Evolutionary conservation across 805 yeast species (phyloP).

Genomic region (Candida lessepsii): DNA sequence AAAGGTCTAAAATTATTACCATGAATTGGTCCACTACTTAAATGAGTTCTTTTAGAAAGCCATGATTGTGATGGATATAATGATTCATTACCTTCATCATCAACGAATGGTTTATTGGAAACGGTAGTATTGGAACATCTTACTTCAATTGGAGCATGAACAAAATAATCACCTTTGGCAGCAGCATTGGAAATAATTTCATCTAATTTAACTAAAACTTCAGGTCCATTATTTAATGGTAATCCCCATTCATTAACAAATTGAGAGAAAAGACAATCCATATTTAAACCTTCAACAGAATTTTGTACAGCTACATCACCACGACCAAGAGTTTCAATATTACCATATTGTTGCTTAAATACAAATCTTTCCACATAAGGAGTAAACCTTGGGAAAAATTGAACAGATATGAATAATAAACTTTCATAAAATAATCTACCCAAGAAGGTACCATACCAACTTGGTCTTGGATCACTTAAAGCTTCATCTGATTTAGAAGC

Average conservation of each 20-base stretch:
- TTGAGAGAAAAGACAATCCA: slow-evolving; percentile 94
- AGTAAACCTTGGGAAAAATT: slow-evolving; percentile 69
- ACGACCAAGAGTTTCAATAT: slow-evolving; percentile 60
- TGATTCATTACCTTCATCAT: slow-evolving; percentile 37
- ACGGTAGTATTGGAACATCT: slow-evolving; percentile 85
- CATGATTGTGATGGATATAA: slow-evolving; percentile 47
- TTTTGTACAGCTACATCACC: slow-evolving; percentile 69
- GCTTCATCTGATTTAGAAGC: slow-evolving; percentile 74
- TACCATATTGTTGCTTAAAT: slow-evolving; percentile 80
- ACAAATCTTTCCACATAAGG: slow-evolving; percentile 84
- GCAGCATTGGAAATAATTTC: slow-evolving; percentile 63
- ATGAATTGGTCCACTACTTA: slow-evolving; percentile 72
- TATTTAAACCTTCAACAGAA: slow-evolving; percentile 83
- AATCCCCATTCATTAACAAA: slow-evolving; percentile 98
- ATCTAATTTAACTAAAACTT: slow-evolving; percentile 61
- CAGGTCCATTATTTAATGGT: slow-evolving; percentile 77
- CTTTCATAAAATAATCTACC: slow-evolving; percentile 82
- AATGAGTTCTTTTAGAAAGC: slow-evolving; percentile 47
- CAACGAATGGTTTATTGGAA: slow-evolving; percentile 34
- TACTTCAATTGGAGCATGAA: slow-evolving; percentile 94
- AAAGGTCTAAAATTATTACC: slow-evolving; percentile 84
- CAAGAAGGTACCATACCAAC: slow-evolving; percentile 81
- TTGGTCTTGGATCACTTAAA: slow-evolving; percentile 59
- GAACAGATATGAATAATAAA: slow-evolving; percentile 75
- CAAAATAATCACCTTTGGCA: slow-evolving; percentile 61